Base-by-base conservation (phyloP, 2,329 filamentous ascomycete genomes). In the Escovopsis weberi region DNA sequence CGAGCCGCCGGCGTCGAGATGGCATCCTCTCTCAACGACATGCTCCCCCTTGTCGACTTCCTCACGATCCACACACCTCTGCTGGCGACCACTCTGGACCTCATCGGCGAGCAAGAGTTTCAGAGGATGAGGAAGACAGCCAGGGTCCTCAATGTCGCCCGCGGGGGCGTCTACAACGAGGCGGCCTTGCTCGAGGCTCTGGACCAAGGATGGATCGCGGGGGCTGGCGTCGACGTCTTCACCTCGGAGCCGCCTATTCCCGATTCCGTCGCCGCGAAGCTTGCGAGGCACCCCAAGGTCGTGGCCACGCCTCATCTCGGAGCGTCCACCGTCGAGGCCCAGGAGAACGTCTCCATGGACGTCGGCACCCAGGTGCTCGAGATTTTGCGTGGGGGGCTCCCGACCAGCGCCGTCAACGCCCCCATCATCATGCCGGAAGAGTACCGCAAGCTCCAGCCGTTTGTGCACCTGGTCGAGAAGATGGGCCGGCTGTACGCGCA, bases 281-380 rank as follows among this genome's bases (percentile, higher is more conserved):
- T 91, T 8, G 74, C 82, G 44, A 68, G 67, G 9, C 84, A 89
- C 51, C 73, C 78, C 1, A 80, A 75, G 49, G 82, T 86, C 1
- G 78, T 89, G 2, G 78, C 78, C 1, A 89, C 85, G 7, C 85
- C 85, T 1, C 85, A 91, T 57, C 68, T 91, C 0, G 84, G 84
- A 7, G 85, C 85, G 0, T 85, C 79, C 0, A 91, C 85, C 0
- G 72, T 82, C 32, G 85, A 91, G 67, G 85, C 85, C 0, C 84
- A 91, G 58, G 83, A 89, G 54, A 88, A 87, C 47, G 84, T 88
- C 4, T 84, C 80, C 1, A 74, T 88, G 48, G 85, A 89, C 51
- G 85, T 89, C 8, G 89, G 84, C 59, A 79, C 80, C 32, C 84
- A 91, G 60, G 82, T 88, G 11, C 69, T 83, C 0, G 73, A 80